Base-by-base conservation (phyloP, 2,329 filamentous ascomycete genomes). In the Rachicladosporium sp. region DNA sequence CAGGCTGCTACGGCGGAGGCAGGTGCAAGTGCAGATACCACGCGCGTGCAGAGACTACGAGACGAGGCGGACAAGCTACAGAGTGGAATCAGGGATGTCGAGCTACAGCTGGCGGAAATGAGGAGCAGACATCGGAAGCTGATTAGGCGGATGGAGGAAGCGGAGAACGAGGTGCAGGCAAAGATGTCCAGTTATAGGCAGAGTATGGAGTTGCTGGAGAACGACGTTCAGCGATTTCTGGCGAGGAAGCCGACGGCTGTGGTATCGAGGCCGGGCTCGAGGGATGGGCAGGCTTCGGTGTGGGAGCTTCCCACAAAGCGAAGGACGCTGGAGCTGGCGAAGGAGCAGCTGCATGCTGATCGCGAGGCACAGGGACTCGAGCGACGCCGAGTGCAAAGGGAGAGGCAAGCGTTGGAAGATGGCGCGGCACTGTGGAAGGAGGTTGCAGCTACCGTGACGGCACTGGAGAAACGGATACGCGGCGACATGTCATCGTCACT, bases 161-260 rank as follows among this genome's bases (percentile, higher is more conserved):
- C 76, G 1, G 70, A 71, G 46, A 86, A 79, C 48, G 69, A 70
- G 39, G 67, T 79, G 30, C 81, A 86, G 54, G 78, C 81, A 2
- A 76, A 76, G n/a, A 57, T 86, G 10, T 82, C 79, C 40, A 79
- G 80, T 1, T 87, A 85, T 55, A 74, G 70, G 12, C 73, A 78
- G 1, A 79, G 80, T 3, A 60, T 85, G 29, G 72, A 66, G 40
- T 73, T 83, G 39, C 69, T 83, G 4, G 79, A 87, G 44, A 65
- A 63, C 10, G 73, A 82, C 40, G 67, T 85, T 4, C 61, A 63
- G 4, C 64, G 62, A 3, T 71, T 87, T 43, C 63, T 87, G 48
- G 46, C 47, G 11, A 12, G 44, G 3, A 43, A 45, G 12, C 51
- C 52, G 13, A 23, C 38, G 36, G 31, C 30, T 7, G 9, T 36